phyloP scores from a whole-genome alignment of 768 basidiomycete genomes.

The Mycena leptocephala region DNA sequence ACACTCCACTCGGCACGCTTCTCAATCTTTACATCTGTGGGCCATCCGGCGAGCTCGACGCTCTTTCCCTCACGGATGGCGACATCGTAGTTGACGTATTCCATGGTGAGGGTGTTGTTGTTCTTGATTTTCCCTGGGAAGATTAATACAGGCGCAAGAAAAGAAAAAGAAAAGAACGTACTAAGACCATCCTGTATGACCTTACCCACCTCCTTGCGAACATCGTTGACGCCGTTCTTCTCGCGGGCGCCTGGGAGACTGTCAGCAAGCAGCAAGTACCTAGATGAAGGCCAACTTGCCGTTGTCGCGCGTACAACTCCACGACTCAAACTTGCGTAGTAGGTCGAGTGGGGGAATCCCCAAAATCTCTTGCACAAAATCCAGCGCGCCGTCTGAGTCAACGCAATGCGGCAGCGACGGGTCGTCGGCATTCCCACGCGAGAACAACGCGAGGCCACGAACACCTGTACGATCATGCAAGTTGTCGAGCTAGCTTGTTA shows the following conservation, averaged over 20 bases:
- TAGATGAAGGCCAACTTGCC: background rate
- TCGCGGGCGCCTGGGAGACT: background rate
- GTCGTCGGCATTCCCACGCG: constrained; percentile 5
- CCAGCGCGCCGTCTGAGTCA: background rate
- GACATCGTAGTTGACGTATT: no score
- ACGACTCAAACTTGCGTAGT: background rate
- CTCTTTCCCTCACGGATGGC: no score
- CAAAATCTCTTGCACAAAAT: background rate
- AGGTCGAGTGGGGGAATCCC: background rate
- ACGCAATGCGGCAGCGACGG: background rate
- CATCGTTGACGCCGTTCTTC: background rate
- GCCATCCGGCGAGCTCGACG: no score
- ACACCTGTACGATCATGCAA: background rate
- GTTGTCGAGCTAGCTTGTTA: no score
- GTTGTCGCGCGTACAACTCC: background rate
- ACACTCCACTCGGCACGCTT: no score
- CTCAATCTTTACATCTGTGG: no score
- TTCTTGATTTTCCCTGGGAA: no score
- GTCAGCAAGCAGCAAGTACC: background rate
- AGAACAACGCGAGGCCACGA: background rate
- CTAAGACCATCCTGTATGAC: no score
- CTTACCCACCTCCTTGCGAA: background rate
- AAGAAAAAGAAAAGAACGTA: no score
- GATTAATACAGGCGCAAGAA: no score
- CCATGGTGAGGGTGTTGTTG: no score